These are phyloP conservation scores for Calendula officinalis DNA, from an alignment of 129 eudicot genomes.

Conservation along the genomic window DNA sequence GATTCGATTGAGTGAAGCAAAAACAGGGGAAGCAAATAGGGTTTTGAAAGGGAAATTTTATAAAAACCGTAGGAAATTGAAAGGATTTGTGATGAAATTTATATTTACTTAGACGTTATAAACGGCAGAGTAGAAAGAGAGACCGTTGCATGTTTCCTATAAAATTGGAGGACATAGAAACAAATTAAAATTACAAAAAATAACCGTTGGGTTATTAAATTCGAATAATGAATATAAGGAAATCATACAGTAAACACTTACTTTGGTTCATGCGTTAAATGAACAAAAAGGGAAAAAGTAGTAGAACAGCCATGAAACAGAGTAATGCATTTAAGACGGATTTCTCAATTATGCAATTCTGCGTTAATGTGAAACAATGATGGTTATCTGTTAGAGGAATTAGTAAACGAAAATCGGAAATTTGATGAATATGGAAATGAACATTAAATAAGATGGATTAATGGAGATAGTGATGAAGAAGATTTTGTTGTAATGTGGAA, in stretches of 20 bases:
- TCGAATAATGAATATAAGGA: neutral
- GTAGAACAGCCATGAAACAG: conserved; percentile 2
- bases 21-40: conserved; percentile 1
- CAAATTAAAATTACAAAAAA: conserved; percentile 2
- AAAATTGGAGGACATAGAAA: conserved; percentile 1
- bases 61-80: conserved; percentile 8
- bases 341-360: neutral
- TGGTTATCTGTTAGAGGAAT: neutral
- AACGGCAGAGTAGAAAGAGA: neutral
- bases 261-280: neutral
- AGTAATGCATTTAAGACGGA: neutral
- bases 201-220: conserved; percentile 18
- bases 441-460: neutral
- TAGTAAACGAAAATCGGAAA: neutral
- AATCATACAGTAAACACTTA: neutral
- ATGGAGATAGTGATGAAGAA: neutral
- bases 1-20: neutral
- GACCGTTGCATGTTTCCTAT: conserved; percentile 6
- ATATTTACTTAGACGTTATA: conserved; percentile 2
- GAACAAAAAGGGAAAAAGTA: neutral
- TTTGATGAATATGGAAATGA: neutral
- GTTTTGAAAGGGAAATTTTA: neutral
- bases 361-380: neutral
- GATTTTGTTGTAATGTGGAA: no score
- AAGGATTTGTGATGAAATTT: conserved; percentile 1